These are phyloP conservation scores for Zarea fungicola DNA, from an alignment of 2,329 filamentous ascomycete species.

Conservation along the genomic window DNA sequence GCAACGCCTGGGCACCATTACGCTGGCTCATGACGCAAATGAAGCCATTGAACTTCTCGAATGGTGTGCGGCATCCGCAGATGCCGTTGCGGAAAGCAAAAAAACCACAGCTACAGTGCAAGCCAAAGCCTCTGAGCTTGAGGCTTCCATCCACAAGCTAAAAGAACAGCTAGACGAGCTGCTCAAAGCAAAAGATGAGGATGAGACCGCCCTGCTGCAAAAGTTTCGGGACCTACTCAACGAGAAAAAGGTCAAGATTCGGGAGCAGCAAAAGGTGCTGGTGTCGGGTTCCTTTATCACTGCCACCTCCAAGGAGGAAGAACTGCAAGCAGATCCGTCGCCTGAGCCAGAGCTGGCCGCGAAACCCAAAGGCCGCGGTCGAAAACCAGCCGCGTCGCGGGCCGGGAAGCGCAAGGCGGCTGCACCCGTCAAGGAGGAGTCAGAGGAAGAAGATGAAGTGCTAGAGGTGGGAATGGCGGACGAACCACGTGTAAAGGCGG, in stretches of 20 bases:
- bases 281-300: constrained; percentile 37
- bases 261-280: constrained; percentile 64
- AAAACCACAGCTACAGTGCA: constrained; percentile 38
- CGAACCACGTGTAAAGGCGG: constrained; percentile 34
- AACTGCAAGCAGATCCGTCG: constrained; percentile 21
- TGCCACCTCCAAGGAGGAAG: constrained; percentile 11
- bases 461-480: constrained; percentile 36
- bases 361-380: constrained; percentile 14
- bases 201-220: constrained; percentile 61
- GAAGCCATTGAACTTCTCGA: constrained; percentile 61
- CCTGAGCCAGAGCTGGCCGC: constrained; percentile 14
- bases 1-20: constrained; percentile 66
- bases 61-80: constrained; percentile 60
- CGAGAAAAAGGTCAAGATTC: constrained; percentile 74
- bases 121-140: constrained; percentile 41
- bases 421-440: constrained; percentile 33
- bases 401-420: constrained; percentile 46
- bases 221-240: constrained; percentile 70
- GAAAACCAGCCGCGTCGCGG: constrained; percentile 33
- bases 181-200: constrained; percentile 57
- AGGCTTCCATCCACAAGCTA: constrained; percentile 53
- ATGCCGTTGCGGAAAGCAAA: constrained; percentile 40
- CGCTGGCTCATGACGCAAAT: constrained; percentile 48
- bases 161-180: constrained; percentile 62
- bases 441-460: constrained; percentile 43